Percentiles rank a stretch among this genome's conserved stretches.
Conservation (phyloP, 1,139 yeast species). For the Geotrichum bryndzae region DNA sequence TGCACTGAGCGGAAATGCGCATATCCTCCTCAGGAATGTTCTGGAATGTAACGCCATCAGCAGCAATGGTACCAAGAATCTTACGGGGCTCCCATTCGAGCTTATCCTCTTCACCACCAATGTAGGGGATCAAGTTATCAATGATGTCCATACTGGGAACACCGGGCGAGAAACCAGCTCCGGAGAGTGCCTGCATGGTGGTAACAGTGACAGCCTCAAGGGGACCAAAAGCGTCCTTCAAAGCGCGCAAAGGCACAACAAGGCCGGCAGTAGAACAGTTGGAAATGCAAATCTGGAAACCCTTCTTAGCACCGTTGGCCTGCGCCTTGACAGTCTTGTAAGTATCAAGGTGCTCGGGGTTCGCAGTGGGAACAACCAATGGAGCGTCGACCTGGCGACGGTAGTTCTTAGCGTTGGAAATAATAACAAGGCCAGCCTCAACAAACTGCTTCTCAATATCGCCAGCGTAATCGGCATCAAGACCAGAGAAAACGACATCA, state of each 20-base stretch:
- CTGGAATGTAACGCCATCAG: constrained; percentile 44
- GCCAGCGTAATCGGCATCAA: constrained; percentile 92
- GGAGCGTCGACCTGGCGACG: constrained; percentile 88
- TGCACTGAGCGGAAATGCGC: constrained; percentile 92
- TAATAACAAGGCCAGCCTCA: constrained; percentile 73
- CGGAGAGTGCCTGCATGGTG: constrained; percentile 94
- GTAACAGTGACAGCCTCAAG: constrained; percentile 81
- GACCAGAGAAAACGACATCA: constrained; percentile 90
- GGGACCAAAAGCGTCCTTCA: constrained; percentile 84
- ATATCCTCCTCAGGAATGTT: constrained; percentile 64
- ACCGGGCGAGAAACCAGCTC: constrained; percentile 98
- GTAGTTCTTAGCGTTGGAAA: constrained; percentile 94
- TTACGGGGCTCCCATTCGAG: constrained; percentile 98
- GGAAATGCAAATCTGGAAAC: constrained; percentile 88
- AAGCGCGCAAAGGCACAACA: constrained; percentile 92
- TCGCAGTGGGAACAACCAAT: constrained; percentile 88
- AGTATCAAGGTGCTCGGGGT: constrained; percentile 84
- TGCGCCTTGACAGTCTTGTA: constrained; percentile 50
- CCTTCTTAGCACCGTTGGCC: constrained; percentile 42
- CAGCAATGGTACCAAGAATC: constrained; percentile 68
- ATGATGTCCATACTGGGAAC: constrained; percentile 90
- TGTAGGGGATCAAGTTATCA: constrained; percentile 91
- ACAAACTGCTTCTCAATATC: constrained; percentile 77
- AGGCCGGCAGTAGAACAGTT: constrained; percentile 98
- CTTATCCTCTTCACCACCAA: constrained; percentile 96